These are phyloP conservation scores for Xylaria sp. DNA, from an alignment of 2,329 filamentous ascomycete species.

Conservation along the genomic window DNA sequence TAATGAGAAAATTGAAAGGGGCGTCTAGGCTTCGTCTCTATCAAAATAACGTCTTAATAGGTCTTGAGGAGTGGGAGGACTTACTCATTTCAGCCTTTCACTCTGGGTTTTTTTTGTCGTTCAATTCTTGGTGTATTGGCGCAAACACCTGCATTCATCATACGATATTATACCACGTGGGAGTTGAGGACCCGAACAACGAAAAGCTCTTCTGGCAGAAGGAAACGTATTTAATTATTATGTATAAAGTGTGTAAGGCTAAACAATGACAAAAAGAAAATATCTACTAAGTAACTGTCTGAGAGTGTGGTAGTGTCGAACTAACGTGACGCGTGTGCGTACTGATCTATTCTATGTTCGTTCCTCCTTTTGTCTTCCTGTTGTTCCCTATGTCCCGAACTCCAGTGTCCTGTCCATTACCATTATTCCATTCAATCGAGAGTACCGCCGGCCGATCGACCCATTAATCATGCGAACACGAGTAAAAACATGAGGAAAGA, in stretches of 20 bases:
- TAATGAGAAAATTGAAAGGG: slow-evolving; percentile 21
- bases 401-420: slow-evolving; percentile 10
- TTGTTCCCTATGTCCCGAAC: slow-evolving; percentile 1
- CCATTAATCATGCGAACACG: slow-evolving; percentile 10
- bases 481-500: slow-evolving; percentile 8
- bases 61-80: slow-evolving; percentile 13
- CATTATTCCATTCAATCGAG: slow-evolving; percentile 1
- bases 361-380: slow-evolving; percentile 23
- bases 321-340: slow-evolving; percentile 35
- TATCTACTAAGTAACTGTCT: slow-evolving; percentile 4
- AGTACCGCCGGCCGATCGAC: neutral
- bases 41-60: slow-evolving; percentile 10
- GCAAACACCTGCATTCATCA: slow-evolving; percentile 24
- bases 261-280: neutral
- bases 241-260: slow-evolving; percentile 26
- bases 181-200: slow-evolving; percentile 17
- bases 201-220: slow-evolving; percentile 15
- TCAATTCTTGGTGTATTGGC: slow-evolving; percentile 32
- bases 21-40: slow-evolving; percentile 19
- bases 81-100: slow-evolving; percentile 19
- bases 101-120: slow-evolving; percentile 22
- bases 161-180: slow-evolving; percentile 5
- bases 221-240: slow-evolving; percentile 37
- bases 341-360: slow-evolving; percentile 27
- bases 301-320: slow-evolving; percentile 6